Evolutionary conservation across 768 basidiomycete species (phyloP), one percentile per base, ranked within the genome.

Genomic region (Mycena rosella): DNA sequence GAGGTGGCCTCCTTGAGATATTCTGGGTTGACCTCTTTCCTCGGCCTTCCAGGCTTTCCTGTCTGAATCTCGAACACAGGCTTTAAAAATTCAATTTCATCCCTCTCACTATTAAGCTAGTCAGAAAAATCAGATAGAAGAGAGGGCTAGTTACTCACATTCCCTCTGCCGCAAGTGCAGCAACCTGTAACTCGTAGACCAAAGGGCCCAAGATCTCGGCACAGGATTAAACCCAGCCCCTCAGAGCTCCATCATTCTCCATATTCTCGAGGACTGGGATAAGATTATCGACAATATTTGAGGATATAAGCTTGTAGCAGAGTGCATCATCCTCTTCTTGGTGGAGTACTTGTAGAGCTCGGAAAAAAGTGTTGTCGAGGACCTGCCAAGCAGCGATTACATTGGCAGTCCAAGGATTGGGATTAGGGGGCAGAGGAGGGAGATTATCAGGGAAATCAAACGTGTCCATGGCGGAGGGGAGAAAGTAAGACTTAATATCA

Each of bases 311-410:
- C 29, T 47, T 44, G 52, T 53, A 55, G 17, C 62, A 22, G 0
- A 56, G 30, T 11, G 44, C 1, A 24, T 63, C 62, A 40, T 44
- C 38, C 32, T 56, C 54, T 22, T 65, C 64, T n/a, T 59, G 49
- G 1, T 26, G 64, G 1, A 65, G 36, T n/a, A 40, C 30, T 29
- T 52, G 42, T 13, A 65, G 49, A 0, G 64, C 56, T 3, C 49
- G 56, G 10, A 27, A 18, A n/a, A 59, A 65, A 11, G 49, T 30
- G 8, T 65, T 38, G 29, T 59, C 29, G 2, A 65, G 24, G 11
- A 34, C 32, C 11, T 34, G 32, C 32, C 11, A 11, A 34, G 32
- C 64, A 14, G 64, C 9, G 3, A 52, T 11, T 14, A 58, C 48
- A 34, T 65, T 65, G n/a, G 57, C 51, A 6, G 13, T 9, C 64